Percentiles rank a stretch among this genome's conserved stretches.
phyloP scores from a whole-genome alignment of 495 filamentous ascomycete species.

The Aspergillus steynii region DNA sequence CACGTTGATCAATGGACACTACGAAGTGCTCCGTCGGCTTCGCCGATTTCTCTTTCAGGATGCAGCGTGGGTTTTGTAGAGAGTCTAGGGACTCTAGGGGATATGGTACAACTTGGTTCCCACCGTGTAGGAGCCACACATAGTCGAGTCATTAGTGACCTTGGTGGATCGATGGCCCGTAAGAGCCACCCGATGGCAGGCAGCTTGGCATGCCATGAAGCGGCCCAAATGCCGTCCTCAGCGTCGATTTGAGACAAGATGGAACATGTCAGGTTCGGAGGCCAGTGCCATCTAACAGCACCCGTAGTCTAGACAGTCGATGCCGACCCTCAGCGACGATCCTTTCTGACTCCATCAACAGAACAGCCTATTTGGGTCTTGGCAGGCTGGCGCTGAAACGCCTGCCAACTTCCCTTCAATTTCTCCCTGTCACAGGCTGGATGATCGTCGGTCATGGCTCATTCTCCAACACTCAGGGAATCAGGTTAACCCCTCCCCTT shows the following conservation, averaged over 20 bases:
- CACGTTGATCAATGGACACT: neutral
- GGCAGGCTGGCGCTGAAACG: conserved; percentile 8
- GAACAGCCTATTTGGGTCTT: conserved; percentile 9
- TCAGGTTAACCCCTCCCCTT: neutral
- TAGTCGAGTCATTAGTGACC: neutral
- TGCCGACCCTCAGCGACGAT: neutral
- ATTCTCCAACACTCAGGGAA: neutral
- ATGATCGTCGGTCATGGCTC: conserved; percentile 4
- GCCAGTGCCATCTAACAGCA: neutral
- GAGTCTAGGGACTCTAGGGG: neutral
- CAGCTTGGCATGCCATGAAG: neutral
- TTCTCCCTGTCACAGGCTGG: conserved; percentile 8
- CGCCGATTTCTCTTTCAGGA: neutral
- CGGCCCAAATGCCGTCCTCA: neutral
- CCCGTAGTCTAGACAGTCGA: neutral
- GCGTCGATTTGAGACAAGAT: conserved; percentile 2
- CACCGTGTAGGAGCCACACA: neutral
- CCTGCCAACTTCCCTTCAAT: conserved; percentile 8
- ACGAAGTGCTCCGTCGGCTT: neutral
- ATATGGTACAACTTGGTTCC: neutral
- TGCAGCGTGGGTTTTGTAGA: neutral
- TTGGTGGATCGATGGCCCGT: conserved; percentile 1
- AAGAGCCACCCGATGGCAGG: neutral
- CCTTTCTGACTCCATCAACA: neutral
- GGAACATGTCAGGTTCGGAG: neutral